Base-by-base conservation (phyloP, 768 basidiomycete genomes). In the Mycena epipterygia region DNA sequence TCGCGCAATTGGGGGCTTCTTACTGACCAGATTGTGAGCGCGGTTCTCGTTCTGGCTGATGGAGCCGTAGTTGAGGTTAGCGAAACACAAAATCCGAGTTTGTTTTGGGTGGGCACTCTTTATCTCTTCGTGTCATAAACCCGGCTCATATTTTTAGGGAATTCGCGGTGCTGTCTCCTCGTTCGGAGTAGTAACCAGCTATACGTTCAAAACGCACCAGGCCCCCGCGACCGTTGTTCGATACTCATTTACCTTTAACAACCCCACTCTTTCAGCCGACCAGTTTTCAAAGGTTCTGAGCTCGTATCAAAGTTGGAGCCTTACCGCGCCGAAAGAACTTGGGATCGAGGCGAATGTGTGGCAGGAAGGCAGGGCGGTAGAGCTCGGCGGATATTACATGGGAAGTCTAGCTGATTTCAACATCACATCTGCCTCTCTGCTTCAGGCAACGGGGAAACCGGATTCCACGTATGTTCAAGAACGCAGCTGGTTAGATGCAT, bases 181-280 rank as follows among this genome's bases (percentile, higher is more conserved):
- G 16, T 81, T 76, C 55, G 79, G 73, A 29, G 76, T 82, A 68
- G 60, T 79, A 60, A 80, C 78, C 39, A 61, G 35, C 76, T 75
- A 69, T 60, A 73, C 56, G 29, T 79, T 46, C 53, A 68, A 30
- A 46, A 81, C 80, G 1, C 70, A 75, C 42, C 37, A 37, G 32
- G 72, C 44, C 19, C 72, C 72, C 12, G 5, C 35, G 5, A 52
- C 37, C 32, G 66, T 66, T 17, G 46, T 73, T 35, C 56, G 58
- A 35, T 73, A 52, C 59, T 59, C 62, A 13, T 73, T 41, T 30
- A 44, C 27, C 48, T 73, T 56, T 46, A 33, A 48, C 13, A 63
- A 64, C 37, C 49, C 52, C 27, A 25, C 27, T 30, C 39, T 52
- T 14, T 59, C 67, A 5, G 27, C 63, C 3, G 32, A 29, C n/a